Evolutionary conservation across 2,329 filamentous ascomycete species (phyloP), one percentile per base, ranked within the genome.

Genomic region (Dactylellina haptotyla): DNA sequence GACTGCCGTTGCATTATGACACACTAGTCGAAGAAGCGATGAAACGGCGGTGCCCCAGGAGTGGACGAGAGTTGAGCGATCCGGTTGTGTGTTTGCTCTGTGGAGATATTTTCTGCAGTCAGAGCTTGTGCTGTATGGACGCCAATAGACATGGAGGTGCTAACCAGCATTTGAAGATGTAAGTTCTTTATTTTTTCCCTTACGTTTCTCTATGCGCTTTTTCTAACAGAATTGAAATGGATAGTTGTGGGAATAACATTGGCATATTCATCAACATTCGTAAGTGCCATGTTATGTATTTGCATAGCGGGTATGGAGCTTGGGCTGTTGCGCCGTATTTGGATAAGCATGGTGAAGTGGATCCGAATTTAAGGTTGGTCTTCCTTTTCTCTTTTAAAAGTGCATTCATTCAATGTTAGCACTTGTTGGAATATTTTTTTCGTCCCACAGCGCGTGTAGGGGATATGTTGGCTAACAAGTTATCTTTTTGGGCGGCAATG

Each of bases 221-320:
- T 26, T 34, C 48, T 54, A 37, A 54, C 53, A 32, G 41, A 43
- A 12, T 43, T 37, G 39, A 20, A 56, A 5, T 28, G 16, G 51
- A 30, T 76, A 96, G 92, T 78, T 98, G 94, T 81, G 93, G 95
- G 79, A 87, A 89, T 75, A 93, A 92, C 77, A 88, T 96, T 51
- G 95, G 95, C n/a, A 84, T 97, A 32, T 98, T 96, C 83, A 90
- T 99, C 81, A 97, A 96, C 80, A 94, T 99, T 77, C 90, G 95
- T 77, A 98, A 98, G 83, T 98, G 96, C 83, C 92, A 90, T 77
- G 88, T 96, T 41, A 87, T 96, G 72, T 96, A 96, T 81, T 84
- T 96, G 63, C 93, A 97, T 82, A 88, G 89, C 71, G 84, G 85
- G 30, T 90, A 91, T 50, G 95, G 95, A 39, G 93, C 90, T 25